A percentile compares a stretch with the other conserved stretches of the same genome.
phyloP scores from a whole-genome alignment of 176 grass and related monocot genomes.

The Oryza officinalis region DNA sequence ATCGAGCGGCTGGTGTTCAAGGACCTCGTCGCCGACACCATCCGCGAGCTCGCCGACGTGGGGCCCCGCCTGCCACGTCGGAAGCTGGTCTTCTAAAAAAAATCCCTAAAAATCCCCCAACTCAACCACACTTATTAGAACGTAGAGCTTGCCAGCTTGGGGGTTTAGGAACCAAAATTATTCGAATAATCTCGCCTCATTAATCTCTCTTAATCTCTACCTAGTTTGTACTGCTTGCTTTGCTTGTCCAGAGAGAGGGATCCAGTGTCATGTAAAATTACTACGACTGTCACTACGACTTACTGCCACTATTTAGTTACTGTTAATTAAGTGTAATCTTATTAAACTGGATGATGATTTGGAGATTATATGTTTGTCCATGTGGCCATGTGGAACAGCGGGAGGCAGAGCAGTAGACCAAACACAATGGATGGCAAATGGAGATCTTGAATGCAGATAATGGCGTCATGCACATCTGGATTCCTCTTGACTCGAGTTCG shows the following conservation, averaged over 20 bases:
- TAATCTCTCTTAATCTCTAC: background rate
- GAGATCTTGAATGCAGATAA: background rate
- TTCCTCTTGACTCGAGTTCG: background rate
- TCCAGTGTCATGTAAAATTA: background rate
- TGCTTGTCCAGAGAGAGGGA: background rate
- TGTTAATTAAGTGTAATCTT: background rate
- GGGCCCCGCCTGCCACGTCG: constrained; percentile 50
- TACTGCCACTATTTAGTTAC: background rate
- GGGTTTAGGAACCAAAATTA: background rate
- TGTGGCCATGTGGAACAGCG: background rate
- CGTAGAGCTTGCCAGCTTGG: background rate
- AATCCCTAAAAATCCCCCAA: background rate
- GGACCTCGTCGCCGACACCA: constrained; percentile 85
- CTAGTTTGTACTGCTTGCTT: background rate
- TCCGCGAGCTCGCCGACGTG: constrained; percentile 69
- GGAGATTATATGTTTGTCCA: background rate
- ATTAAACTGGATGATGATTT: background rate
- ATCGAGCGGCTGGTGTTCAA: constrained; percentile 88
- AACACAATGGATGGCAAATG: background rate
- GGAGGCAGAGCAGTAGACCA: background rate
- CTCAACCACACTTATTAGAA: too few species aligned
- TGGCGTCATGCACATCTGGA: background rate
- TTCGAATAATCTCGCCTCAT: background rate
- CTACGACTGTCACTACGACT: background rate
- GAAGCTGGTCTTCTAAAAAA: constrained; percentile 70